Evolutionary conservation across 306 rosid species (phyloP).

Genomic region (Begonia masoniana): DNA sequence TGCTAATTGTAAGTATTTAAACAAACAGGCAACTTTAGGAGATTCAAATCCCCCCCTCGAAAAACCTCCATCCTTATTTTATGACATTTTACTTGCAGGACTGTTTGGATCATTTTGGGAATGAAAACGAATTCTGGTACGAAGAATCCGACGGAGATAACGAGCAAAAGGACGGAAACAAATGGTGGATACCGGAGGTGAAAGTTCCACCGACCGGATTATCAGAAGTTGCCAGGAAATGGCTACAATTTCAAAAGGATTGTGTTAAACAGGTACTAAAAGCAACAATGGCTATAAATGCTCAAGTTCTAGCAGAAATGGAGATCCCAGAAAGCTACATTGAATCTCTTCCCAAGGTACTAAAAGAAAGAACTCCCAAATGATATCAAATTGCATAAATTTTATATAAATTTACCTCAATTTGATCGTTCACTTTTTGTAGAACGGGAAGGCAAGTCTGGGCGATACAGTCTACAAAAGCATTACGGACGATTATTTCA

Average conservation of each 20-base stretch:
- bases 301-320: constrained; percentile 74
- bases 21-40: neutral
- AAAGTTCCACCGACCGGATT: constrained; percentile 58
- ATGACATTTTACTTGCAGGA: constrained; percentile 26
- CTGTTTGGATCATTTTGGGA: constrained; percentile 47
- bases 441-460: constrained; percentile 84
- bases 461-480: constrained; percentile 60
- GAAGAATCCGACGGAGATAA: constrained; percentile 23
- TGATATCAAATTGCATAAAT: constrained; percentile 1
- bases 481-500: constrained; percentile 63
- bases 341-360: constrained; percentile 84
- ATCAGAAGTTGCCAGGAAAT: constrained; percentile 48
- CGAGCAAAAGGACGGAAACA: constrained; percentile 41
- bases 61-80: neutral
- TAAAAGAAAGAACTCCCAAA: neutral
- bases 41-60: no score
- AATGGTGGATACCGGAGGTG: constrained; percentile 86
- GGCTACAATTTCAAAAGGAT: constrained; percentile 57
- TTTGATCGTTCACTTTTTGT: constrained; percentile 6
- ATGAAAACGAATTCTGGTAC: constrained; percentile 75
- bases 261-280: constrained; percentile 65
- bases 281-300: constrained; percentile 97
- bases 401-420: constrained; percentile 2
- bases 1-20: constrained; percentile 60
- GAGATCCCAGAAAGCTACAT: constrained; percentile 75